Evolutionary conservation across 2,329 filamentous ascomycete species (phyloP).

Genomic region (Salinomyces thailandicus): DNA sequence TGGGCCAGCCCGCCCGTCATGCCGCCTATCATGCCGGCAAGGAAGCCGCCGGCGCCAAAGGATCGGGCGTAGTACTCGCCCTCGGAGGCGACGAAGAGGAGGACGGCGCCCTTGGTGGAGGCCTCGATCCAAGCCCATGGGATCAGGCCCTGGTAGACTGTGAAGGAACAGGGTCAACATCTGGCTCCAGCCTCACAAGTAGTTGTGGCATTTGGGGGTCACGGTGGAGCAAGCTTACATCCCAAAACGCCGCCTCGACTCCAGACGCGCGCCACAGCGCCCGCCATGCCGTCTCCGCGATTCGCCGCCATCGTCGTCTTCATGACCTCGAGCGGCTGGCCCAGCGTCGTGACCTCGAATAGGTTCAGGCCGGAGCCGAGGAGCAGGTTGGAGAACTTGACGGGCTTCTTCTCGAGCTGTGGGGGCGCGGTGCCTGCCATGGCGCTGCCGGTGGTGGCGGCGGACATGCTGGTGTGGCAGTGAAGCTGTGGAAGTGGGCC

Average conservation of each 20-base stretch:
- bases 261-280: slow-evolving; percentile 82
- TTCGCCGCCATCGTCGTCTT: slow-evolving; percentile 99
- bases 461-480: slow-evolving; percentile 23
- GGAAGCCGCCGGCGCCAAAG: slow-evolving; percentile 73
- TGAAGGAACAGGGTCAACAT: no score
- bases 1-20: slow-evolving; percentile 92
- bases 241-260: slow-evolving; percentile 82
- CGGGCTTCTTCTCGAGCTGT: slow-evolving; percentile 90
- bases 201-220: no score
- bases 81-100: slow-evolving; percentile 97
- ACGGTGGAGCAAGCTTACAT: no score
- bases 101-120: slow-evolving; percentile 96
- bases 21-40: slow-evolving; percentile 79
- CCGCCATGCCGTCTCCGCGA: slow-evolving; percentile 73
- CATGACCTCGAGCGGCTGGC: slow-evolving; percentile 87
- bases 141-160: slow-evolving; percentile 98
- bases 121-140: slow-evolving; percentile 99
- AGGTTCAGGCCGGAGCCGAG: slow-evolving; percentile 88
- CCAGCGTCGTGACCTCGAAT: slow-evolving; percentile 72
- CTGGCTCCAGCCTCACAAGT: no score
- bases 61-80: slow-evolving; percentile 83
- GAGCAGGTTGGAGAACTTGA: slow-evolving; percentile 99
- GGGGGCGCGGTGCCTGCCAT: slow-evolving; percentile 38
- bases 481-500: slow-evolving; percentile 47
- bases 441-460: slow-evolving; percentile 33